phyloP scores from a whole-genome alignment of 83 land plant genomes.

The Picea engelmannii region DNA sequence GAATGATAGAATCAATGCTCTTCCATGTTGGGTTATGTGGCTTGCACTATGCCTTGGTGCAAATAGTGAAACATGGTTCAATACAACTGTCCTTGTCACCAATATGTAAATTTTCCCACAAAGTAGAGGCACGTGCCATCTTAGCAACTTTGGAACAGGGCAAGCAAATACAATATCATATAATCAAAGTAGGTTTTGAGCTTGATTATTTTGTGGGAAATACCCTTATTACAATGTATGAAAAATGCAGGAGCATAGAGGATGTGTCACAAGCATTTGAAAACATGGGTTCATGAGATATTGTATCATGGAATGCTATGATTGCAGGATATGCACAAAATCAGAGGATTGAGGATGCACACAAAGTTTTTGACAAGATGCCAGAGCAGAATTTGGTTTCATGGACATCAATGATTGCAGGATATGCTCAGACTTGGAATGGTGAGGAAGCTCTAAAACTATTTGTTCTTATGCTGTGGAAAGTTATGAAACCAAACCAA shows the following conservation, averaged over 20 bases:
- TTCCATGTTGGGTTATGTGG: too few relatives aligned
- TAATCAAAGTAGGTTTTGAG: conserved; percentile 14
- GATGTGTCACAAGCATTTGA: conserved; percentile 37
- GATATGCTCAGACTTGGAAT: conserved; percentile 40
- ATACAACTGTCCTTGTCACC: too few relatives aligned
- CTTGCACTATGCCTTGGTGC: too few relatives aligned
- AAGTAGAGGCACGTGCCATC: conserved; percentile 17
- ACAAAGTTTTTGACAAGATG: conserved; percentile 53
- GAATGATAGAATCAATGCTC: neutral
- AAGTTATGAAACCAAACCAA: conserved; percentile 30
- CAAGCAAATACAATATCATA: conserved; percentile 10
- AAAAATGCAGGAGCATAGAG: neutral
- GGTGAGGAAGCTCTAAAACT: conserved; percentile 20
- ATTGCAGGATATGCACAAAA: conserved; percentile 46
- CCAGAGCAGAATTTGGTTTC: conserved; percentile 41
- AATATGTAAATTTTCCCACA: too few relatives aligned
- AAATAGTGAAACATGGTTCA: too few relatives aligned
- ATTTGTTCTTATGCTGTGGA: conserved; percentile 42
- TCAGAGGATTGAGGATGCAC: conserved; percentile 37
- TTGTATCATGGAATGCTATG: conserved; percentile 36
- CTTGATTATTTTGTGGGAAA: conserved; percentile 22
- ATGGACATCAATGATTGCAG: conserved; percentile 76
- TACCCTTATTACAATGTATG: conserved; percentile 18
- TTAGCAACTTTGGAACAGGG: conserved; percentile 21
- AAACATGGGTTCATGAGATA: conserved; percentile 48